These are phyloP conservation scores for Usnea hakonensis DNA, from an alignment of 495 filamentous ascomycete genomes.

Conservation along the genomic window DNA sequence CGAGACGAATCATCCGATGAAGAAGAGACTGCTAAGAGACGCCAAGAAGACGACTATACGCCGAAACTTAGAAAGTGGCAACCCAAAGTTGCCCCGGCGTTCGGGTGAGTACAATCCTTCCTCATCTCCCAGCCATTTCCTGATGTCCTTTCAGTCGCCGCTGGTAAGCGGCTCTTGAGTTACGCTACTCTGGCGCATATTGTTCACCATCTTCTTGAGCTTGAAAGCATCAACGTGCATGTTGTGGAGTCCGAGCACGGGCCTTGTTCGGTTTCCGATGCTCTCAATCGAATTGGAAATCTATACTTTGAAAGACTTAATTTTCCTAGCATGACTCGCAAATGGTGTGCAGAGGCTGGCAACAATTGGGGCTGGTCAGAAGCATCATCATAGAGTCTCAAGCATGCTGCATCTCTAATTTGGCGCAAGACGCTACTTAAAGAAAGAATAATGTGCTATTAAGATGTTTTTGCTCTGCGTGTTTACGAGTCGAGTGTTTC, in stretches of 20 bases:
- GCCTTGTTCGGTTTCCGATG: background rate
- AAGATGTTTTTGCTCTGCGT: slow-evolving; percentile 7
- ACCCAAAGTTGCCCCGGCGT: slow-evolving; percentile 25
- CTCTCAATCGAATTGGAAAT: slow-evolving; percentile 5
- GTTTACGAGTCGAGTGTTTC: background rate
- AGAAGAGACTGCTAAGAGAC: slow-evolving; percentile 20
- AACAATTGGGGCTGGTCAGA: background rate
- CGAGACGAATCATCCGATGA: slow-evolving; percentile 20
- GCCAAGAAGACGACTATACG: slow-evolving; percentile 24
- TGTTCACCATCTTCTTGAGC: slow-evolving; percentile 10
- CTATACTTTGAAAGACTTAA: slow-evolving; percentile 3
- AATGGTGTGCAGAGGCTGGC: background rate
- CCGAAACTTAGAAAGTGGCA: slow-evolving; percentile 26
- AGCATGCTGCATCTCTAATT: slow-evolving; percentile 12
- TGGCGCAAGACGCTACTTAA: slow-evolving; percentile 1
- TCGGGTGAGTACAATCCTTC: slow-evolving; percentile 19
- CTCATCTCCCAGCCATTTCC: background rate
- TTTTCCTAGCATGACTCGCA: slow-evolving; percentile 5
- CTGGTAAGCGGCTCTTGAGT: slow-evolving; percentile 21
- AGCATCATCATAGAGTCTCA: slow-evolving; percentile 4
- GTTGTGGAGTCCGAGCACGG: slow-evolving; percentile 6
- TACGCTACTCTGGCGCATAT: slow-evolving; percentile 1
- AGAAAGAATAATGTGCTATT: slow-evolving; percentile 2
- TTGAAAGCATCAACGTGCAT: slow-evolving; percentile 7
- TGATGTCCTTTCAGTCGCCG: slow-evolving; percentile 24